A percentile compares a stretch with the other conserved stretches of the same genome.
Conservation (phyloP, 2,329 filamentous ascomycete genomes). For the Ceratocystis albifundus region DNA sequence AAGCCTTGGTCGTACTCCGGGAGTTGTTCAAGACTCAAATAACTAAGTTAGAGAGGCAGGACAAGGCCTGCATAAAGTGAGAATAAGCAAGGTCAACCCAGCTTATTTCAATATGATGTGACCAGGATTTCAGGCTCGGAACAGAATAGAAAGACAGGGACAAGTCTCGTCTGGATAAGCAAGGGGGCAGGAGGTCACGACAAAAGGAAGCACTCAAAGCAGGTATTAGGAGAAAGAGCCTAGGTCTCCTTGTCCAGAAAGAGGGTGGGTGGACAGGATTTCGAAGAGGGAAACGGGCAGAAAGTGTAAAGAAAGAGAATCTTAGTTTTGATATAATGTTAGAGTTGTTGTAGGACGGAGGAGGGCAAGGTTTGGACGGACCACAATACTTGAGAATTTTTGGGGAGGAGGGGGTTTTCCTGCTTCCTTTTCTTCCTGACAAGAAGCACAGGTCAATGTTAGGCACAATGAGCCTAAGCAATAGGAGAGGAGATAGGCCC, state of each 20-base stretch:
- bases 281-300: not conserved
- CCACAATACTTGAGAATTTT: constrained; percentile 7
- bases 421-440: constrained; percentile 1
- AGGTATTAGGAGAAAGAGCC: constrained; percentile 2
- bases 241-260: constrained; percentile 15
- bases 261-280: not conserved
- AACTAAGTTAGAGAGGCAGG: constrained; percentile 14
- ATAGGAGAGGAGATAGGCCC: not conserved
- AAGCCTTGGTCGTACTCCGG: constrained; percentile 20
- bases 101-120: constrained; percentile 10
- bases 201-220: constrained; percentile 10
- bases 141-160: constrained; percentile 13
- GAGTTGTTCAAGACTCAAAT: constrained; percentile 18
- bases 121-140: constrained; percentile 17
- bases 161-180: not conserved
- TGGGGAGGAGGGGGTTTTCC: not conserved
- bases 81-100: constrained; percentile 15
- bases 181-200: constrained; percentile 13
- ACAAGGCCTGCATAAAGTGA: constrained; percentile 12
- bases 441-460: constrained; percentile 10
- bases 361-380: constrained; percentile 9
- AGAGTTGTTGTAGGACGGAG: not conserved
- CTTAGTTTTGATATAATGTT: not conserved
- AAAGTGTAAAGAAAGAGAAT: not conserved
- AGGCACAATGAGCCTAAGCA: not conserved